Percentiles rank a stretch among this genome's conserved stretches.
phyloP scores from a whole-genome alignment of 768 basidiomycete species.

The Suillus sp. region DNA sequence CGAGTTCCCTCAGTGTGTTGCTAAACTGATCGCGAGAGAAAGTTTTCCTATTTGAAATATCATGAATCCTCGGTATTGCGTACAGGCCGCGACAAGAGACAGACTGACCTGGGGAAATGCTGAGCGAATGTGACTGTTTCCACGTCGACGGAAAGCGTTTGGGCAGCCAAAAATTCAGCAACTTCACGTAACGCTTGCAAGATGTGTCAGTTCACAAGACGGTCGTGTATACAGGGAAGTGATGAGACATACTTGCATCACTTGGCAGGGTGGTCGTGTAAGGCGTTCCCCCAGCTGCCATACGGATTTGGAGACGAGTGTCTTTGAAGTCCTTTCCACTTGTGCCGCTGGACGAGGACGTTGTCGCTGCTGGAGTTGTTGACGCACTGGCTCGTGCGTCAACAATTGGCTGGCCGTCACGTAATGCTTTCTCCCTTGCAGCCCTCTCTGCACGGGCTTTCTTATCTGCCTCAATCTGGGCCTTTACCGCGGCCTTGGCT shows the following conservation, averaged over 20 bases:
- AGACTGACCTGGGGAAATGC: constrained; percentile 79
- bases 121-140: constrained; percentile 79
- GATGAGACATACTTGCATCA: constrained; percentile 61
- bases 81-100: constrained; percentile 4
- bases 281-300: constrained; percentile 77
- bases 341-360: constrained; percentile 40
- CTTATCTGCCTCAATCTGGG: constrained; percentile 95
- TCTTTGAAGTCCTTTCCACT: constrained; percentile 81
- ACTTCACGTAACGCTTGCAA: constrained; percentile 75
- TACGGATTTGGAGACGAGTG: constrained; percentile 87
- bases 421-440: constrained; percentile 87
- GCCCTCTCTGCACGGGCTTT: constrained; percentile 83
- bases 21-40: constrained; percentile 73
- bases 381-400: constrained; percentile 34
- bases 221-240: constrained; percentile 2
- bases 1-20: constrained; percentile 81
- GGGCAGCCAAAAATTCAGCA: constrained; percentile 83
- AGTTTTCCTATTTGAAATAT: constrained; percentile 58
- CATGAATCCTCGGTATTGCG: not conserved
- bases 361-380: constrained; percentile 36
- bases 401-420: constrained; percentile 67
- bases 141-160: constrained; percentile 66
- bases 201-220: constrained; percentile 9
- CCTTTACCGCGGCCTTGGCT: constrained; percentile 84
- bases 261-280: constrained; percentile 81